Evolutionary conservation across 345 rosid genomes (phyloP).

Genomic region (Trapa incisa): DNA sequence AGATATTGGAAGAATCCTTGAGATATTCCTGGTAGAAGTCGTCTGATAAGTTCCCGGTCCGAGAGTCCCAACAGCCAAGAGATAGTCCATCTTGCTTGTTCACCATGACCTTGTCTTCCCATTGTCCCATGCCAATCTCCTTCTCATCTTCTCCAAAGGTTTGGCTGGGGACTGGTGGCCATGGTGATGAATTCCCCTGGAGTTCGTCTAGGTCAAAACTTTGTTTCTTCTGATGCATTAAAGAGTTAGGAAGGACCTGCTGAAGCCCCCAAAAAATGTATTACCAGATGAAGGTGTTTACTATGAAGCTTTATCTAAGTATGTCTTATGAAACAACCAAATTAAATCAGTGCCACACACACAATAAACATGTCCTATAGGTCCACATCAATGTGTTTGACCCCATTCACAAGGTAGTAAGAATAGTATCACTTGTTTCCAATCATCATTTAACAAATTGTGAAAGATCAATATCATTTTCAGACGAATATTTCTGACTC

Average conservation of each 20-base stretch:
- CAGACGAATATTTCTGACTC: background rate
- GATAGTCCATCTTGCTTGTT: constrained; percentile 60
- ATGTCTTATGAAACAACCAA: background rate
- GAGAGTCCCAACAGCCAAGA: constrained; percentile 49
- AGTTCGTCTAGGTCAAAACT: constrained; percentile 82
- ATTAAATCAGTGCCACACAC: background rate
- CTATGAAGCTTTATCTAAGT: background rate
- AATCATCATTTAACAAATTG: too few species aligned
- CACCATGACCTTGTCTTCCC: constrained; percentile 98
- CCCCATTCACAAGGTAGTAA: background rate
- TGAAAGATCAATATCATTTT: too few species aligned
- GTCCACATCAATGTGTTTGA: background rate
- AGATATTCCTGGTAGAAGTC: constrained; percentile 56
- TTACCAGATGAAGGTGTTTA: background rate
- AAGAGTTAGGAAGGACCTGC: constrained; percentile 41
- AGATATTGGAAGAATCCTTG: constrained; percentile 52
- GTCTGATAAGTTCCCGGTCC: constrained; percentile 32
- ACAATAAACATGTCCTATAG: background rate
- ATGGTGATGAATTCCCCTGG: constrained; percentile 79
- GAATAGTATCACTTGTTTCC: background rate
- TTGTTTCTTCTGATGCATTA: constrained; percentile 40
- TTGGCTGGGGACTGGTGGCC: constrained; percentile 78
- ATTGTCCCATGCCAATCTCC: constrained; percentile 54
- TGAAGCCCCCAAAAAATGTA: constrained; percentile 2
- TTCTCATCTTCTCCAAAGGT: constrained; percentile 55